phyloP scores from a whole-genome alignment of 805 yeast genomes.

The Barnettozyma populi region DNA sequence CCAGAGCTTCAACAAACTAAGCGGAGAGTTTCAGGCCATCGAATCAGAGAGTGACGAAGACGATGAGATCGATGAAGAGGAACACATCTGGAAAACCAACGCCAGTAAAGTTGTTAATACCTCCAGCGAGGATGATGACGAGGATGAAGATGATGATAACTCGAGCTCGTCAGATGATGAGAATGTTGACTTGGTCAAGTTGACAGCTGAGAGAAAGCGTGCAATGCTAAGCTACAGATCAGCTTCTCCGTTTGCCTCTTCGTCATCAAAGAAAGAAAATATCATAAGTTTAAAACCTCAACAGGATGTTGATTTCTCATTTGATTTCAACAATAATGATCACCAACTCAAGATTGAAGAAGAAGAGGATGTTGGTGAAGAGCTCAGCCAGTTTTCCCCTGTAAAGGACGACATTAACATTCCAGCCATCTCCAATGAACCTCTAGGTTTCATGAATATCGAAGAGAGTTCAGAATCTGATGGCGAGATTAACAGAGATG shows the following conservation, averaged over 20 bases:
- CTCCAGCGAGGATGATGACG: constrained; percentile 30
- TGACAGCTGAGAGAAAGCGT: constrained; percentile 61
- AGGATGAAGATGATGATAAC: constrained; percentile 27
- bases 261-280: constrained; percentile 15
- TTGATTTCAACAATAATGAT: constrained; percentile 37
- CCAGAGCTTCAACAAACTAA: constrained; percentile 6
- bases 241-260: constrained; percentile 25
- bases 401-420: constrained; percentile 12
- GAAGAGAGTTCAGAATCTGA: constrained; percentile 41
- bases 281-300: constrained; percentile 6
- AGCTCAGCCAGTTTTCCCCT: constrained; percentile 24
- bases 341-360: constrained; percentile 29
- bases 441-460: constrained; percentile 21
- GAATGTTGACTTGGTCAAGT: constrained; percentile 64
- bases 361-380: constrained; percentile 63
- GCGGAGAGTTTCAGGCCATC: constrained; percentile 27
- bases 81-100: constrained; percentile 25
- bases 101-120: constrained; percentile 26
- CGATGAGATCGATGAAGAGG: constrained; percentile 23
- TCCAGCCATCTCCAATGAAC: constrained; percentile 18
- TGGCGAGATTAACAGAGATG: constrained; percentile 54
- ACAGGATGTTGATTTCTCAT: constrained; percentile 37
- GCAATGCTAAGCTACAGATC: constrained; percentile 43
- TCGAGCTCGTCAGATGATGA: constrained; percentile 57
- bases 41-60: constrained; percentile 29